phyloP scores from a whole-genome alignment of 306 rosid species.

The Oxytropis ochrocephala region DNA sequence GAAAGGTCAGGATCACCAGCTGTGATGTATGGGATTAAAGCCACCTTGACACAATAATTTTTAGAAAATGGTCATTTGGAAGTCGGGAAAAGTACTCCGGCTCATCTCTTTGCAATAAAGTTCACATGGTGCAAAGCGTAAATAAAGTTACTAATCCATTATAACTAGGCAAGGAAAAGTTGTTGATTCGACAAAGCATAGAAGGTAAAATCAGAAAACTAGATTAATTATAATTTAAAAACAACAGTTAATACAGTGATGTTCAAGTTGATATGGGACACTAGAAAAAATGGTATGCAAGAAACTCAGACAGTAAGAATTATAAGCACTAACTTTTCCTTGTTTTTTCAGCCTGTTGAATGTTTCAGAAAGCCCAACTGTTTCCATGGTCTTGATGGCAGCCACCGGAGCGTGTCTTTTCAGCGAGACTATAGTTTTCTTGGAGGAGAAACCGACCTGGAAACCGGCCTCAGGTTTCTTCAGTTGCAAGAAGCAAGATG shows the following conservation, averaged over 20 bases:
- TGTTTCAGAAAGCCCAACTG: slow-evolving; percentile 67
- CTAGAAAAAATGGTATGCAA: not conserved
- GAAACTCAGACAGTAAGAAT: not conserved
- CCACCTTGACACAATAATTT: slow-evolving; percentile 53
- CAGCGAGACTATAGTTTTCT: slow-evolving; percentile 18
- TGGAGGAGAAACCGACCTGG: slow-evolving; percentile 21
- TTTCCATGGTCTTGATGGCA: slow-evolving; percentile 36
- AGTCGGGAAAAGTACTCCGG: not conserved
- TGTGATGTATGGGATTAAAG: slow-evolving; percentile 81
- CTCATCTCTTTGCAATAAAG: not conserved
- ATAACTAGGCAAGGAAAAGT: not conserved
- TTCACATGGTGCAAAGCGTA: not conserved
- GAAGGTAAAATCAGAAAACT: not conserved
- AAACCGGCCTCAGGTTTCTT: slow-evolving; percentile 35
- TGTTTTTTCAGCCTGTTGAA: slow-evolving; percentile 52
- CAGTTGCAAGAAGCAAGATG: slow-evolving; percentile 45
- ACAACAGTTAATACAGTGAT: not conserved
- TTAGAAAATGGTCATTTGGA: slow-evolving; percentile 17
- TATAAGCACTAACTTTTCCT: slow-evolving; percentile 51
- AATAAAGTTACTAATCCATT: not conserved
- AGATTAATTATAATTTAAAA: not conserved
- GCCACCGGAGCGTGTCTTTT: slow-evolving; percentile 51
- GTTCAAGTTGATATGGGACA: slow-evolving; percentile 11
- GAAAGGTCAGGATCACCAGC: slow-evolving; percentile 97
- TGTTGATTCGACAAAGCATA: not conserved